These are phyloP conservation scores for Backusella circina DNA, from an alignment of 192 early-diverging fungal genomes.

Conservation along the genomic window DNA sequence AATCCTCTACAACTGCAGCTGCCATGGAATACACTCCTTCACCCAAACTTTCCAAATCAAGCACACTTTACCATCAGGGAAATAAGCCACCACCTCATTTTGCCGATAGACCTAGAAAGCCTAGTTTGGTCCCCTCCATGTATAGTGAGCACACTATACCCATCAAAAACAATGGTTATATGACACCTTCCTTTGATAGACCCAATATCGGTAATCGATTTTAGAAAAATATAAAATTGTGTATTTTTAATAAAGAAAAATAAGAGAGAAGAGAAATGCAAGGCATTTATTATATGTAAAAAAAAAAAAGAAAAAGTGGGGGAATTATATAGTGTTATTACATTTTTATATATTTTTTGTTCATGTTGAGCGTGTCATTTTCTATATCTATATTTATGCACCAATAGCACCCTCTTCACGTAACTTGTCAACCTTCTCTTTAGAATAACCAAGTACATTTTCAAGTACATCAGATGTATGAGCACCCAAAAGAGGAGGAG, in stretches of 20 bases:
- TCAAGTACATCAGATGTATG: conserved; percentile 82
- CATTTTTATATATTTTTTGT: neutral
- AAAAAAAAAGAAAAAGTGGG: neutral
- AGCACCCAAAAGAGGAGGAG: conserved; percentile 84
- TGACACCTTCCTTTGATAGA: conserved; percentile 2
- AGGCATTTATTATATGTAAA: neutral
- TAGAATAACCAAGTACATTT: conserved; percentile 60
- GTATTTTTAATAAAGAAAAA: neutral
- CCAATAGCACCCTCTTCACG: conserved; percentile 37
- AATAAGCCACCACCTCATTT: neutral
- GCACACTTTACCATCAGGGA: neutral
- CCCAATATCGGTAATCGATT: conserved; percentile 9
- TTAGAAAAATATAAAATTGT: neutral
- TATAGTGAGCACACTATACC: neutral
- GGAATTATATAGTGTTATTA: neutral
- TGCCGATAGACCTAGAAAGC: conserved; percentile 1
- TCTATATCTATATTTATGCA: neutral
- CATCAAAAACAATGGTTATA: neutral
- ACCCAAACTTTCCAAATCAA: conserved; percentile 13
- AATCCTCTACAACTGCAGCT: conserved; percentile 2
- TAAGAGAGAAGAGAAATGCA: neutral
- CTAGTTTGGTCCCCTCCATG: neutral
- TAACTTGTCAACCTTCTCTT: conserved; percentile 49
- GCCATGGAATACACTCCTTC: neutral
- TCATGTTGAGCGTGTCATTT: neutral